Conservation (phyloP, 1,139 yeast genomes). For the Geotrichum australiense region DNA sequence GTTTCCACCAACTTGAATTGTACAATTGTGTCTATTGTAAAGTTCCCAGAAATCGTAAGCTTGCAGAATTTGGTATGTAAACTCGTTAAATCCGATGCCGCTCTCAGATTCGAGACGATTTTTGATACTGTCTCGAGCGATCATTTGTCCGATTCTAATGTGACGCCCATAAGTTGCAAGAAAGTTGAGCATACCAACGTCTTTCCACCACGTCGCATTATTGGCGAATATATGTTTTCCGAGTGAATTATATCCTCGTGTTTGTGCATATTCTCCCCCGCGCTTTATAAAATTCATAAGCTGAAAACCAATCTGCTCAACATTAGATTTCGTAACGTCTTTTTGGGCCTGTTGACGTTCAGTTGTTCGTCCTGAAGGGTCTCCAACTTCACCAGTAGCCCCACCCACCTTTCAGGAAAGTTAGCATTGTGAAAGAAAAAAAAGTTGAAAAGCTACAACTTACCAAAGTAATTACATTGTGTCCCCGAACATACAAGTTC, state of each 20-base stretch:
- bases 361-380: slow-evolving; percentile 84
- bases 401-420: slow-evolving; percentile 59
- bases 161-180: slow-evolving; percentile 70
- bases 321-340: slow-evolving; percentile 50
- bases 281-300: slow-evolving; percentile 51
- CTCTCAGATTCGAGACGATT: slow-evolving; percentile 58
- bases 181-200: slow-evolving; percentile 67
- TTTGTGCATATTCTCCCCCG: slow-evolving; percentile 55
- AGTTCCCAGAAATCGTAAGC: slow-evolving; percentile 92
- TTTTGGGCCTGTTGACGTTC: slow-evolving; percentile 59
- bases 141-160: slow-evolving; percentile 79
- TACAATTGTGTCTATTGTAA: slow-evolving; percentile 51
- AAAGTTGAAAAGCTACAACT: background rate
- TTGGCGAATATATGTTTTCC: slow-evolving; percentile 48
- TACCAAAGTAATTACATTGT: slow-evolving; percentile 59
- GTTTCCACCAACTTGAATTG: slow-evolving; percentile 87
- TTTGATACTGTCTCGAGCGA: slow-evolving; percentile 81
- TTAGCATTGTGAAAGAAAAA: background rate
- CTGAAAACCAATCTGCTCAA: slow-evolving; percentile 53
- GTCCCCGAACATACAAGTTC: slow-evolving; percentile 81
- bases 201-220: slow-evolving; percentile 83
- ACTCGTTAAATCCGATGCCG: slow-evolving; percentile 91
- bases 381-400: slow-evolving; percentile 97
- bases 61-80: slow-evolving; percentile 84
- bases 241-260: slow-evolving; percentile 40